phyloP scores from a whole-genome alignment of 1,284 basidiomycete species.

The Leccinum subfulvum region DNA sequence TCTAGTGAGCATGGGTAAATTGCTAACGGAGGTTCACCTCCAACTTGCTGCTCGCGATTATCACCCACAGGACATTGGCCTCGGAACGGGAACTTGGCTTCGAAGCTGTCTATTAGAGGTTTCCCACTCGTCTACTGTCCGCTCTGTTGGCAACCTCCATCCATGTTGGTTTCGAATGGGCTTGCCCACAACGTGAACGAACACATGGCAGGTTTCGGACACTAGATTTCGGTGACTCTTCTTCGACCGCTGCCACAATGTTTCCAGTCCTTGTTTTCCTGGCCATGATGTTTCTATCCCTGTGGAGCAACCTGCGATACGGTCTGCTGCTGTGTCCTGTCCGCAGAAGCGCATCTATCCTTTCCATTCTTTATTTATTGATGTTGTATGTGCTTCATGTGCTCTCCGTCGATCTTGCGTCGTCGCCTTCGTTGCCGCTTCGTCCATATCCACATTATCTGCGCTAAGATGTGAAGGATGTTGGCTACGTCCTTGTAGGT shows the following conservation, averaged over 20 bases:
- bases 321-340: slow-evolving; percentile 33
- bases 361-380: slow-evolving; percentile 48
- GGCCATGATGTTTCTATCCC: slow-evolving; percentile 24
- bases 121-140: slow-evolving; percentile 25
- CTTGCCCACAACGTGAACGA: slow-evolving; percentile 19
- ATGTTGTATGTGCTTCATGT: slow-evolving; percentile 47
- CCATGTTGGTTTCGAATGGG: slow-evolving; percentile 24
- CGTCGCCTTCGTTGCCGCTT: slow-evolving; percentile 36
- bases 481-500: slow-evolving; percentile 87
- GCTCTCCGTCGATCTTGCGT: slow-evolving; percentile 33
- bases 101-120: slow-evolving; percentile 21
- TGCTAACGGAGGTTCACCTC: slow-evolving; percentile 21
- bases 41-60: slow-evolving; percentile 29
- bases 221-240: slow-evolving; percentile 26
- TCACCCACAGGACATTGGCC: slow-evolving; percentile 29
- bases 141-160: slow-evolving; percentile 22
- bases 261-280: slow-evolving; percentile 26
- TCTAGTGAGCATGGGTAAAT: slow-evolving; percentile 24
- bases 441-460: slow-evolving; percentile 34
- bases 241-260: slow-evolving; percentile 24
- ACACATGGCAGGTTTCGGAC: slow-evolving; percentile 26
- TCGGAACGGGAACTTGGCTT: slow-evolving; percentile 23
- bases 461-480: slow-evolving; percentile 88
- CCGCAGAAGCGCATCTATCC: slow-evolving; percentile 56
- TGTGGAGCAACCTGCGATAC: slow-evolving; percentile 22